These are phyloP conservation scores for Scedosporium apiospermum DNA, from an alignment of 2,329 filamentous ascomycete species.

Conservation along the genomic window DNA sequence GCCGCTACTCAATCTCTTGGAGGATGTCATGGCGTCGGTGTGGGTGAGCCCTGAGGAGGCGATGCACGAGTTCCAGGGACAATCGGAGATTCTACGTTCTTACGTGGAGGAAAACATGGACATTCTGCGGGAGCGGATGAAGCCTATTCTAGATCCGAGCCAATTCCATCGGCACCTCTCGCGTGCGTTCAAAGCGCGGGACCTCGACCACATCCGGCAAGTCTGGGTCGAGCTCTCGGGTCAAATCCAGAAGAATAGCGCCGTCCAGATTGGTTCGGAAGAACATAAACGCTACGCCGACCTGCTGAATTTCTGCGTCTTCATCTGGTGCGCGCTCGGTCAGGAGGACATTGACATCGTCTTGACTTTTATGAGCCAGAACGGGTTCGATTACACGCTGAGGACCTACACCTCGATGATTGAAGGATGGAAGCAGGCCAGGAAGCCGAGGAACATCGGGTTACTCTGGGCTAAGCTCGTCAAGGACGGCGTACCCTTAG, in stretches of 20 bases:
- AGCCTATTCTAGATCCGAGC: background rate
- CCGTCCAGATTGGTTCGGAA: background rate
- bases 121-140: background rate
- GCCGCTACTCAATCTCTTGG: slow-evolving; percentile 6
- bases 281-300: slow-evolving; percentile 13
- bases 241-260: background rate
- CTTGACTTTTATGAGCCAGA: slow-evolving; percentile 31
- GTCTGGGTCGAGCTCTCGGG: slow-evolving; percentile 7
- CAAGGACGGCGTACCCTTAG: slow-evolving; percentile 47
- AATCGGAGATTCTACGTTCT: background rate
- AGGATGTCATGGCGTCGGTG: slow-evolving; percentile 6
- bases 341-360: slow-evolving; percentile 12
- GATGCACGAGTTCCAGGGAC: slow-evolving; percentile 1
- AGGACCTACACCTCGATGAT: slow-evolving; percentile 67
- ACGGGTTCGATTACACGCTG: slow-evolving; percentile 48
- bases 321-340: slow-evolving; percentile 27
- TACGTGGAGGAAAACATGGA: slow-evolving; percentile 1
- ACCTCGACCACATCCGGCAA: slow-evolving; percentile 1
- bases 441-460: slow-evolving; percentile 50
- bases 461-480: slow-evolving; percentile 59
- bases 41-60: background rate
- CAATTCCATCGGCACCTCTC: slow-evolving; percentile 9
- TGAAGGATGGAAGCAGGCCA: slow-evolving; percentile 53
- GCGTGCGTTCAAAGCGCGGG: background rate
- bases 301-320: slow-evolving; percentile 29